A percentile compares a stretch with the other conserved stretches of the same genome.
Evolutionary conservation across 2,329 filamentous ascomycete genomes (phyloP).

Genomic region (Erysiphe pulchra): DNA sequence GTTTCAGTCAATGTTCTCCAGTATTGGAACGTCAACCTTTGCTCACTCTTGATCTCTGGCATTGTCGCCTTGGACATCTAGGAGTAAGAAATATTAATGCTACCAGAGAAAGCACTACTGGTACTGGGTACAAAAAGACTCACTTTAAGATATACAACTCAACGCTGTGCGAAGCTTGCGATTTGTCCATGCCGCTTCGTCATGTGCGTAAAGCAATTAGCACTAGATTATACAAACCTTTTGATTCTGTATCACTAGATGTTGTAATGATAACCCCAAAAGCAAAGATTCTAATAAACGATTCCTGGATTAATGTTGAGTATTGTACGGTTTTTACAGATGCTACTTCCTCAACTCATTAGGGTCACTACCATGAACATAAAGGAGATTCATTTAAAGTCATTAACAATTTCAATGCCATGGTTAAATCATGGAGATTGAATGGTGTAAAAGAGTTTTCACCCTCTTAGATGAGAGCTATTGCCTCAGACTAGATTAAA

Average conservation of each 20-base stretch:
- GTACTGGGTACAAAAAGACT: background rate
- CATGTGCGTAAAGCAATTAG: background rate
- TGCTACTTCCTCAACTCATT: background rate
- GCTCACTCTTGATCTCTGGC: background rate
- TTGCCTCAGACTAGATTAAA: background rate
- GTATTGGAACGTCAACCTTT: background rate
- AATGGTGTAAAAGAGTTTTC: background rate
- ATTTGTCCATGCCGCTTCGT: background rate
- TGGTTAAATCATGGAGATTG: background rate
- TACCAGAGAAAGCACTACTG: background rate
- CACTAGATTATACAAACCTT: background rate
- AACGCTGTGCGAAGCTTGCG: background rate
- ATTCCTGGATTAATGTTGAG: no score
- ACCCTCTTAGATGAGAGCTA: background rate
- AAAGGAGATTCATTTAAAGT: background rate
- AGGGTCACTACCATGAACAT: background rate
- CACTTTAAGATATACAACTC: background rate
- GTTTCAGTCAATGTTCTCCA: background rate
- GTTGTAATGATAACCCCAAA: background rate
- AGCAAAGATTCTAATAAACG: background rate
- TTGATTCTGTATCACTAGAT: background rate
- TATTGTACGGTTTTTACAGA: background rate
- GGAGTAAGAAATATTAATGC: background rate
- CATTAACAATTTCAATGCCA: background rate
- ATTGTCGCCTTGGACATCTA: background rate